Evolutionary conservation across 129 eudicot genomes (phyloP).

Genomic region (Logfia minima): DNA sequence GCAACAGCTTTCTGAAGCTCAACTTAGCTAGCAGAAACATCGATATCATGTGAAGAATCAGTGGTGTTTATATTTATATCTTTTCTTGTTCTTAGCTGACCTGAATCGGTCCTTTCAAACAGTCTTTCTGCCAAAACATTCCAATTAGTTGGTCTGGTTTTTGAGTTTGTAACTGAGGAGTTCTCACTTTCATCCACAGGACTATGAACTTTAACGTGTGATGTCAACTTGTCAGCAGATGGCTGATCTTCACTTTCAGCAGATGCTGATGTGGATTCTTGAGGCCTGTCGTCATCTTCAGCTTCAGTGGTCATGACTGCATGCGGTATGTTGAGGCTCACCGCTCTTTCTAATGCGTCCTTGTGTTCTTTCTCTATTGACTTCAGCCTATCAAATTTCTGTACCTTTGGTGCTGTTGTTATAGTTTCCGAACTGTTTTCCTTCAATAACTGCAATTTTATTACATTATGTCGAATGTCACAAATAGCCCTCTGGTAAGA

Average conservation of each 20-base stretch:
- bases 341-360: slow-evolving; percentile 76
- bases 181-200: slow-evolving; percentile 7
- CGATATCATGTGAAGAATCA: slow-evolving; percentile 15
- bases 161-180: slow-evolving; percentile 7
- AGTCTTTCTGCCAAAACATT: slow-evolving; percentile 52
- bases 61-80: slow-evolving; percentile 15
- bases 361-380: slow-evolving; percentile 76
- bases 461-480: not conserved
- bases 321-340: slow-evolving; percentile 74
- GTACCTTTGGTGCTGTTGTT: slow-evolving; percentile 62
- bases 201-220: slow-evolving; percentile 4
- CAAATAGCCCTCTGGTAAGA: not conserved
- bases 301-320: slow-evolving; percentile 40
- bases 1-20: not conserved
- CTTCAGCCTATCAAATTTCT: slow-evolving; percentile 51
- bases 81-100: slow-evolving; percentile 34
- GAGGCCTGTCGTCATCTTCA: slow-evolving; percentile 20
- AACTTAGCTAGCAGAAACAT: slow-evolving; percentile 21
- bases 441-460: slow-evolving; percentile 45
- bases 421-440: slow-evolving; percentile 47
- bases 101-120: slow-evolving; percentile 49
- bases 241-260: slow-evolving; percentile 30
- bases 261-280: slow-evolving; percentile 37
- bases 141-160: slow-evolving; percentile 46
- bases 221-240: slow-evolving; percentile 19